Evolutionary conservation across 257 asterid species (phyloP).

Genomic region (Salvia miltiorrhiza): DNA sequence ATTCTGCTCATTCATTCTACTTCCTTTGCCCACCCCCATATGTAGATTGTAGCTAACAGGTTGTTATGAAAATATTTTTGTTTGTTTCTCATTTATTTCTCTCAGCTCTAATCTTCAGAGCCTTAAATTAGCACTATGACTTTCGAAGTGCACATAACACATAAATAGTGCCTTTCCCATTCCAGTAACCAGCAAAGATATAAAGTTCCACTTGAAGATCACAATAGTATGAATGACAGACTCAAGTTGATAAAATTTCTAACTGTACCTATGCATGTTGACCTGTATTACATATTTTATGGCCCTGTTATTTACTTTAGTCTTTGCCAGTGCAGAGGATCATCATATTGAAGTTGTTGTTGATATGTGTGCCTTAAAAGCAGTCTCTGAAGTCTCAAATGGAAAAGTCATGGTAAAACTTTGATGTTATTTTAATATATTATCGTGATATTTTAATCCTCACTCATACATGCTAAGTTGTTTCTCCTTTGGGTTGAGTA

Average conservation of each 20-base stretch:
- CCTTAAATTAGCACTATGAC: neutral
- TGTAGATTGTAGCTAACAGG: neutral
- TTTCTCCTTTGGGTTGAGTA: conserved; percentile 25
- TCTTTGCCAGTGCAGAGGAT: conserved; percentile 50
- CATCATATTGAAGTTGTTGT: conserved; percentile 45
- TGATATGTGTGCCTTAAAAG: conserved; percentile 61
- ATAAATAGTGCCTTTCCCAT: neutral
- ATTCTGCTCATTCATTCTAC: neutral
- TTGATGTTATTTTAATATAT: neutral
- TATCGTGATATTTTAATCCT: conserved; percentile 14
- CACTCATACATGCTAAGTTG: conserved; percentile 18
- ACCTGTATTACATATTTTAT: conserved; percentile 1
- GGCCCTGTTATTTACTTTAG: conserved; percentile 13
- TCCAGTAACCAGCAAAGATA: neutral
- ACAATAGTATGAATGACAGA: neutral
- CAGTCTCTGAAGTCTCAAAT: conserved; percentile 50
- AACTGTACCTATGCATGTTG: neutral
- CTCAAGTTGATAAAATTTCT: neutral
- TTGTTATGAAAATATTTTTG: neutral
- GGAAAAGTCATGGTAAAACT: conserved; percentile 69
- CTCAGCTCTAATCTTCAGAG: neutral
- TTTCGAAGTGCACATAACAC: neutral
- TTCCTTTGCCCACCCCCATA: neutral
- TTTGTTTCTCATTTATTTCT: neutral
- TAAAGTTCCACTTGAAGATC: neutral